These are phyloP conservation scores for Rhizopus sp. DNA, from an alignment of 371 early-diverging fungal genomes.

Conservation along the genomic window DNA sequence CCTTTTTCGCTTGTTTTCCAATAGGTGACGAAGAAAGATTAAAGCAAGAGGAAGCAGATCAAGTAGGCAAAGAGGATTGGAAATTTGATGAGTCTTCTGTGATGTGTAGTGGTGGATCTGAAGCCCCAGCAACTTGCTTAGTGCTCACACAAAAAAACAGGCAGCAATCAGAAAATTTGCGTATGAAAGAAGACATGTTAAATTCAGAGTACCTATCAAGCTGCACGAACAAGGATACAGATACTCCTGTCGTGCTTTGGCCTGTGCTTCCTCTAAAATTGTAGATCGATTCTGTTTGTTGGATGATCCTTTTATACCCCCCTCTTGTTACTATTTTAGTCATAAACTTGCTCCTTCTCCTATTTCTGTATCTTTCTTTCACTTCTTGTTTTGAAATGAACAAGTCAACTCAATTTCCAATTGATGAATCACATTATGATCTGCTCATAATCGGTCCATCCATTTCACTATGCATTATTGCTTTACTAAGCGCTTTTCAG, in stretches of 20 bases:
- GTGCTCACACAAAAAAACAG: constrained; percentile 15
- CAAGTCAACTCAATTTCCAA: no score
- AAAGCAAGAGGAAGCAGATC: constrained; percentile 14
- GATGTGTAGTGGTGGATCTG: constrained; percentile 22
- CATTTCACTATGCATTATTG: no score
- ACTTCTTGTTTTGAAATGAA: no score
- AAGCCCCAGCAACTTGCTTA: constrained; percentile 33
- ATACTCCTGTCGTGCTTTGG: constrained; percentile 31
- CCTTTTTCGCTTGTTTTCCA: neutral
- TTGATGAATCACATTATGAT: no score
- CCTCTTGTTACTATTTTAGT: neutral
- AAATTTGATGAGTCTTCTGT: constrained; percentile 30
- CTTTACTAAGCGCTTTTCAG: no score
- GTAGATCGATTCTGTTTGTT: constrained; percentile 8
- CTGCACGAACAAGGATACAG: constrained; percentile 14
- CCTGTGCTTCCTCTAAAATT: constrained; percentile 38
- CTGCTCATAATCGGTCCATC: no score
- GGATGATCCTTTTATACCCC: neutral
- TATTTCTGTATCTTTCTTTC: no score
- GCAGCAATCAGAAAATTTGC: constrained; percentile 6
- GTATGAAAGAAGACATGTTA: constrained; percentile 30
- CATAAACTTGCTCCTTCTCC: no score
- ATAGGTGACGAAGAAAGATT: constrained; percentile 11
- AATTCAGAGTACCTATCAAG: constrained; percentile 30
- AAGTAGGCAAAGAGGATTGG: constrained; percentile 27